phyloP scores from a whole-genome alignment of 2,329 filamentous ascomycete species.

The Penicillium vulpinum region DNA sequence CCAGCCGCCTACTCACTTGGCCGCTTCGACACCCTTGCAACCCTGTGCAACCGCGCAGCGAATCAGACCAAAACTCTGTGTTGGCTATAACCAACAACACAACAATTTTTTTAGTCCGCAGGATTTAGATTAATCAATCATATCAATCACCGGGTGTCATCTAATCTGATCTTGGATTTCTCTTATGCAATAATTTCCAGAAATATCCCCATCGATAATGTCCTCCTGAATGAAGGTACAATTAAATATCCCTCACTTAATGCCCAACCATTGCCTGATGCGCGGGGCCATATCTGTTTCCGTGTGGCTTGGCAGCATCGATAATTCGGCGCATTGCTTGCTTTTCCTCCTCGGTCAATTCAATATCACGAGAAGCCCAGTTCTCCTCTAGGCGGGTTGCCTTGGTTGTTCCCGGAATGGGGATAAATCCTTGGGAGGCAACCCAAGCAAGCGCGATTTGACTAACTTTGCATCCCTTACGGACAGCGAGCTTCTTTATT shows the following conservation, averaged over 20 bases:
- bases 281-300: conserved; percentile 35
- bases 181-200: not conserved
- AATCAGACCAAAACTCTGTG: not conserved
- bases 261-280: conserved; percentile 30
- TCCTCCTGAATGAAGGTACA: too few relatives aligned
- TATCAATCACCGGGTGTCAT: not conserved
- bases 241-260: not conserved
- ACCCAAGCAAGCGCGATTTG: conserved; percentile 47
- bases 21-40: not conserved
- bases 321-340: conserved; percentile 43
- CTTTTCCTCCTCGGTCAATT: conserved; percentile 41
- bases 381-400: conserved; percentile 43
- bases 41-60: not conserved
- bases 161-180: not conserved
- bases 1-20: not conserved
- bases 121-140: not conserved
- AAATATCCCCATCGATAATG: not conserved
- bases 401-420: conserved; percentile 51
- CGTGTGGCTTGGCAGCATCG: conserved; percentile 40
- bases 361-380: conserved; percentile 39
- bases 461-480: conserved; percentile 35
- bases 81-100: not conserved
- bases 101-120: not conserved
- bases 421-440: conserved; percentile 44
- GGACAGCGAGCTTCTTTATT: conserved; percentile 42